A percentile compares a stretch with the other conserved stretches of the same genome.
Evolutionary conservation across 192 early-diverging fungal species (phyloP).

Genomic region (Podila epicladia): DNA sequence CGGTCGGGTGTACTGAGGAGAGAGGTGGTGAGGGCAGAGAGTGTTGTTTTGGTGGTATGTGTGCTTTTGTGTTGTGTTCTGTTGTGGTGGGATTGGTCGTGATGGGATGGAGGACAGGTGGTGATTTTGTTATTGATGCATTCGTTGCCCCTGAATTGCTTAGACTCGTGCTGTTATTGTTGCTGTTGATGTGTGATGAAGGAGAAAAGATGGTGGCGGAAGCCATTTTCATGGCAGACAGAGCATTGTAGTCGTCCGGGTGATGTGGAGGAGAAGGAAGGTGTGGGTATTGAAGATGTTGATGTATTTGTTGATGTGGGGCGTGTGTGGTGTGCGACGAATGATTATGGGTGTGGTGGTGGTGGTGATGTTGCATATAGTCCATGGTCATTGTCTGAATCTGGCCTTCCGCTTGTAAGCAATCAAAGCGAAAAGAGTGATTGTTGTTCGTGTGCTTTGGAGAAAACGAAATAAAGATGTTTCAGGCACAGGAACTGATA

Average conservation of each 20-base stretch:
- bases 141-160: neutral
- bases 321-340: no score
- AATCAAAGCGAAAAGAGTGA: no score
- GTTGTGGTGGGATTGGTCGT: neutral
- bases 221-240: neutral
- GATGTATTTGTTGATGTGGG: no score
- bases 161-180: neutral
- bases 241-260: neutral
- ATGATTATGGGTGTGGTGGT: no score
- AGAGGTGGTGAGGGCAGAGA: slow-evolving; percentile 6
- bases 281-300: neutral
- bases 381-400: no score
- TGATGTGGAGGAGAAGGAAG: neutral
- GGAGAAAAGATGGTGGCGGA: neutral
- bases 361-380: no score
- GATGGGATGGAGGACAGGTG: slow-evolving; percentile 1
- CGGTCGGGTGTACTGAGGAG: neutral
- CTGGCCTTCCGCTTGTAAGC: no score
- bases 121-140: neutral
- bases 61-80: neutral
- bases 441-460: no score
- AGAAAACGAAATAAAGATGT: no score
- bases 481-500: no score
- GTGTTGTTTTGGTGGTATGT: neutral
- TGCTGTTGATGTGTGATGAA: neutral